Evolutionary conservation across 176 grass and related monocot species (phyloP).

Genomic region (Phoenix dactylifera): DNA sequence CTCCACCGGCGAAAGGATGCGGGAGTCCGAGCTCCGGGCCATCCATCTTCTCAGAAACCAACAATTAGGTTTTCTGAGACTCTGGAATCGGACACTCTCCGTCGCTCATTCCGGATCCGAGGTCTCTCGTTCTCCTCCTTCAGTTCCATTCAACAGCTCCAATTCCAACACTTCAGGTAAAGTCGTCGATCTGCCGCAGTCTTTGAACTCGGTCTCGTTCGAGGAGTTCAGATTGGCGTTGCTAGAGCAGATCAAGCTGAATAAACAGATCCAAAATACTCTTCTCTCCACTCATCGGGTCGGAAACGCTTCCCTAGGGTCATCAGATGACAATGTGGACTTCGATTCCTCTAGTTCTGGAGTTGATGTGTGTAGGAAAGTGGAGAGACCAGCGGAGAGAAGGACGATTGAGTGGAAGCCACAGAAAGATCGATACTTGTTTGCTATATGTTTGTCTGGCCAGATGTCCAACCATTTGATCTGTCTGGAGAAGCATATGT

Average conservation of each 20-base stretch:
- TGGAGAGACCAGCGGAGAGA: slow-evolving; percentile 30
- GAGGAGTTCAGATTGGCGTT: slow-evolving; percentile 63
- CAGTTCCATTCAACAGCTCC: too few relatives aligned
- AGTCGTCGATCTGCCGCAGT: slow-evolving; percentile 7
- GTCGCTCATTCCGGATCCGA: neutral
- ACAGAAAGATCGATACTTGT: slow-evolving; percentile 64
- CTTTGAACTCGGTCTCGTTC: slow-evolving; percentile 18
- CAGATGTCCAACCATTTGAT: slow-evolving; percentile 99
- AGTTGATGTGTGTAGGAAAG: slow-evolving; percentile 39
- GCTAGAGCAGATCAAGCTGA: slow-evolving; percentile 66
- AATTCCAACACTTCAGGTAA: neutral
- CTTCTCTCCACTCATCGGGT: slow-evolving; percentile 59
- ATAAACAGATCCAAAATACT: slow-evolving; percentile 59
- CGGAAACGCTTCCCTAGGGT: slow-evolving; percentile 13
- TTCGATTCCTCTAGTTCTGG: slow-evolving; percentile 36
- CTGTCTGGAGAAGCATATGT: slow-evolving; percentile 99
- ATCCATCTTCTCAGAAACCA: slow-evolving; percentile 75
- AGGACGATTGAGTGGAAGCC: slow-evolving; percentile 90
- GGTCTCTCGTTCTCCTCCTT: slow-evolving; percentile 6
- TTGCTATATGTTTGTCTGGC: slow-evolving; percentile 78
- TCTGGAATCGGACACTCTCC: slow-evolving; percentile 46
- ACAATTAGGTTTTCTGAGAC: slow-evolving; percentile 43
- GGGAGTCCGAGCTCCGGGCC: slow-evolving; percentile 69
- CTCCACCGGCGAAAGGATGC: slow-evolving; percentile 53
- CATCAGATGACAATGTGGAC: slow-evolving; percentile 28